Conservation (phyloP, 2,329 filamentous ascomycete genomes). For the Aspergillus tanneri region DNA sequence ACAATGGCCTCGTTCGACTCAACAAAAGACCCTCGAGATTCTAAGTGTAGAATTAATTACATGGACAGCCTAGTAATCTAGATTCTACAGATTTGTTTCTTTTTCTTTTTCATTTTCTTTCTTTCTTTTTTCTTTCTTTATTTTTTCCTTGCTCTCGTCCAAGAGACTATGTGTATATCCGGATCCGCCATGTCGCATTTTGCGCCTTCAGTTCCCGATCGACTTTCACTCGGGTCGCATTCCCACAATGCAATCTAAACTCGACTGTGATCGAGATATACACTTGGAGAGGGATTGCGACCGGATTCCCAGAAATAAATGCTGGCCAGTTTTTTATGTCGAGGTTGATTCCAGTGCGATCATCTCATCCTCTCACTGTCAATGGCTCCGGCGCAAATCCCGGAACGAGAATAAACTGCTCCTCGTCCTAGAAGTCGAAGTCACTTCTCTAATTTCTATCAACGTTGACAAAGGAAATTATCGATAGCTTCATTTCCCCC, state of each 20-base stretch:
- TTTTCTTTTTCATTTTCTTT: background rate
- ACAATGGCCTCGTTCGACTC: constrained; percentile 5
- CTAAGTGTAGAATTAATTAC: too few species aligned
- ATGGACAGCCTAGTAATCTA: too few species aligned
- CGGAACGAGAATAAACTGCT: too few species aligned
- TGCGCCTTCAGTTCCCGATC: constrained; percentile 3
- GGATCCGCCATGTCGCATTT: constrained; percentile 7
- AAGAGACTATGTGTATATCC: background rate
- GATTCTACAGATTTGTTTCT: too few species aligned
- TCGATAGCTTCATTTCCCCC: constrained; percentile 4
- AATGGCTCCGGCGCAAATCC: too few species aligned
- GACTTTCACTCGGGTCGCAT: constrained; percentile 7
- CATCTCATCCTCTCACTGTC: too few species aligned
- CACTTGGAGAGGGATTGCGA: background rate
- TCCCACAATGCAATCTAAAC: background rate
- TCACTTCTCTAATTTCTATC: too few species aligned
- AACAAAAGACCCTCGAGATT: too few species aligned
- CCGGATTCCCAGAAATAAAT: constrained; percentile 2
- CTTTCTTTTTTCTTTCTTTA: background rate
- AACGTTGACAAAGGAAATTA: too few species aligned
- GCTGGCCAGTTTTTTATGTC: background rate
- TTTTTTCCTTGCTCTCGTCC: too few species aligned
- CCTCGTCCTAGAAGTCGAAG: too few species aligned
- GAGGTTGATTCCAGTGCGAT: constrained; percentile 3
- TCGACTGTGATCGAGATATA: background rate